Evolutionary conservation across 768 basidiomycete species (phyloP).

Genomic region (Rhizopogon roseolus): DNA sequence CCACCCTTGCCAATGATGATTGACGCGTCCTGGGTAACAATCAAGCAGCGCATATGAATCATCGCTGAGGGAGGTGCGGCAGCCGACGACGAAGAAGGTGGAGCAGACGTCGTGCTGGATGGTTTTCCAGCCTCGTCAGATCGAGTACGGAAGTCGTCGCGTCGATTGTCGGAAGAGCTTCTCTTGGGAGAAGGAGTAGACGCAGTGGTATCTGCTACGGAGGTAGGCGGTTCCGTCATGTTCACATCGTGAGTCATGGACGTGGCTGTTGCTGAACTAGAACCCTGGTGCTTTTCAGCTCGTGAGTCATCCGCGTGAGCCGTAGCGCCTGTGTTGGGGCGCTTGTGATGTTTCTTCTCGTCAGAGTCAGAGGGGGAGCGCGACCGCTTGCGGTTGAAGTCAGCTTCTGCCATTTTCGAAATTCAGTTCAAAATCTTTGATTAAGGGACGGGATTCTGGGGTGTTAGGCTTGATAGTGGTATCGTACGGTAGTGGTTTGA

Average conservation of each 20-base stretch:
- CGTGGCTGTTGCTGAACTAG: constrained; percentile 33
- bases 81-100: constrained; percentile 44
- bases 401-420: constrained; percentile 79
- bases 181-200: constrained; percentile 54
- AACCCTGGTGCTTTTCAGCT: constrained; percentile 41
- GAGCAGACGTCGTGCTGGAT: constrained; percentile 43
- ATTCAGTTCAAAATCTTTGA: constrained; percentile 42
- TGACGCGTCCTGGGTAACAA: constrained; percentile 98
- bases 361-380: constrained; percentile 82
- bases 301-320: constrained; percentile 59
- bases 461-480: constrained; percentile 41
- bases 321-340: constrained; percentile 74
- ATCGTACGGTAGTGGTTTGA: constrained; percentile 31
- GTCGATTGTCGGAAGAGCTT: constrained; percentile 37
- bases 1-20: constrained; percentile 98
- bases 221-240: constrained; percentile 48
- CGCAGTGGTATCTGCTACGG: constrained; percentile 41
- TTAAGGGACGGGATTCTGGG: constrained; percentile 31
- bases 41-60: constrained; percentile 97
- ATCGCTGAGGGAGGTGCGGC: constrained; percentile 63
- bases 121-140: constrained; percentile 33
- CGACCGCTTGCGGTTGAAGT: constrained; percentile 80
- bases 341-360: constrained; percentile 75
- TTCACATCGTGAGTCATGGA: constrained; percentile 51
- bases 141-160: constrained; percentile 33